Evolutionary conservation across 2,329 filamentous ascomycete species (phyloP).

Genomic region (Calonectria ilicicola): DNA sequence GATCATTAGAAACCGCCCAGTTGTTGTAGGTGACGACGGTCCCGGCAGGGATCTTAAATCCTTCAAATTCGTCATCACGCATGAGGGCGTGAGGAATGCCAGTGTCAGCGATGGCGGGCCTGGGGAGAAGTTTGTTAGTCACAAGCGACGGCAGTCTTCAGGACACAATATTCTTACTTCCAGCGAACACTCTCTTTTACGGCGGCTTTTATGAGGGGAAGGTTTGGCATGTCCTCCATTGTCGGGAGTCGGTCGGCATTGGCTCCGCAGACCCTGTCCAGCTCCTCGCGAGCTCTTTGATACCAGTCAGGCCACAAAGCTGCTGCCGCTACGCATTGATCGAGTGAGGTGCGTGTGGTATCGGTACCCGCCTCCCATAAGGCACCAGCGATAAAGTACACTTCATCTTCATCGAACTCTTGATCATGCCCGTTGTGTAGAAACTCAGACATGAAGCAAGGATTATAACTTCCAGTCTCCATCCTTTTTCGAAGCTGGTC

Average conservation of each 20-base stretch:
- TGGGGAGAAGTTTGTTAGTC: neutral
- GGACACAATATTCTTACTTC: neutral
- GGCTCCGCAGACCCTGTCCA: conserved; percentile 10
- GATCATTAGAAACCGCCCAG: neutral
- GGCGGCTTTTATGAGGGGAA: conserved; percentile 2
- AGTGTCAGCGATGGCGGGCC: neutral
- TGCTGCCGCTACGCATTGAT: conserved; percentile 6
- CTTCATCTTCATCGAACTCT: neutral
- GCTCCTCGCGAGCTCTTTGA: neutral
- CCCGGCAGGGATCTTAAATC: conserved; percentile 9
- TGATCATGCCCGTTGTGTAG: neutral
- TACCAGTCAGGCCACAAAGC: conserved; percentile 13
- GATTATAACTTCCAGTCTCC: neutral
- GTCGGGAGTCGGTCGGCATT: conserved; percentile 2
- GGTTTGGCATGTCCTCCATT: neutral
- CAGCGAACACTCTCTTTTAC: conserved; percentile 7
- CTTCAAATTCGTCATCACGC: conserved; percentile 15
- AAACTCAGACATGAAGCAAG: conserved; percentile 13
- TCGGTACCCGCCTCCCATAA: conserved; percentile 15
- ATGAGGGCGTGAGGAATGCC: neutral
- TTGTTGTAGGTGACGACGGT: conserved; percentile 16
- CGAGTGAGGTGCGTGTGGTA: neutral
- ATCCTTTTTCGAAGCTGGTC: neutral
- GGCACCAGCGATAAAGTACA: conserved; percentile 5
- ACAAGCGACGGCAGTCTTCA: no score